Percentiles rank a stretch among this genome's conserved stretches.
These are phyloP conservation scores for Myxozyma kluyveri DNA, from an alignment of 805 yeast species.

Conservation along the genomic window DNA sequence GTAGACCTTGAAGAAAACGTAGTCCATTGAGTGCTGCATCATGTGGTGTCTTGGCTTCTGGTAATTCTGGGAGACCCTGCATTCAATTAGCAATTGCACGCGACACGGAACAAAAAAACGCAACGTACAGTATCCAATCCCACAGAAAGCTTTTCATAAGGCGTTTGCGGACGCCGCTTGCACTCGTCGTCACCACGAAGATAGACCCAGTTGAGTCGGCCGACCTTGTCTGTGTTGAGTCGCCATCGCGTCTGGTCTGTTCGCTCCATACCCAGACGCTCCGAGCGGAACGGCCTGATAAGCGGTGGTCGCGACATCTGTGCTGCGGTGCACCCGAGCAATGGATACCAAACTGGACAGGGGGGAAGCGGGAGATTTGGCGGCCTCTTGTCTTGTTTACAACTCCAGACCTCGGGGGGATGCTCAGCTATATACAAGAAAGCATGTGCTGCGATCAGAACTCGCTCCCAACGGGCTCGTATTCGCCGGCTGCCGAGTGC, in stretches of 20 bases:
- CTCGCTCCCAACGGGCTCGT: too few relatives aligned
- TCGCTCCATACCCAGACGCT: conserved; percentile 58
- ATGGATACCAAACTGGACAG: too few relatives aligned
- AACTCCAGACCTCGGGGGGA: too few relatives aligned
- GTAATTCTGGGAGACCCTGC: conserved; percentile 40
- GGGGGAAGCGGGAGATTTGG: too few relatives aligned
- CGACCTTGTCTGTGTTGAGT: conserved; percentile 63
- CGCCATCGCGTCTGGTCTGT: conserved; percentile 80
- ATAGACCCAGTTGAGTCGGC: conserved; percentile 64
- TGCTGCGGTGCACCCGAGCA: too few relatives aligned
- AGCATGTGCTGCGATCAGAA: too few relatives aligned
- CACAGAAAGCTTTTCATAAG: conserved; percentile 56
- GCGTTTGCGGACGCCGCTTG: conserved; percentile 43
- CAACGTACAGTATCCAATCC: conserved; percentile 37
- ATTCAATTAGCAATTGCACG: background rate
- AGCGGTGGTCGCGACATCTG: conserved; percentile 17
- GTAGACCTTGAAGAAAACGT: conserved; percentile 63
- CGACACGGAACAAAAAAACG: background rate
- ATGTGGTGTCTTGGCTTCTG: conserved; percentile 43
- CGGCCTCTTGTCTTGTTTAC: too few relatives aligned
- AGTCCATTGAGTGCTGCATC: conserved; percentile 76
- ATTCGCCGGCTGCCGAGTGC: too few relatives aligned
- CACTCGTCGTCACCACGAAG: conserved; percentile 42
- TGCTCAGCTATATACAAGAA: too few relatives aligned
- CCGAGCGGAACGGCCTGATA: conserved; percentile 46